Percentiles rank a stretch among this genome's conserved stretches.
These are phyloP conservation scores for Trichoderma aggressivum DNA, from an alignment of 2,329 filamentous ascomycete genomes.

Conservation along the genomic window DNA sequence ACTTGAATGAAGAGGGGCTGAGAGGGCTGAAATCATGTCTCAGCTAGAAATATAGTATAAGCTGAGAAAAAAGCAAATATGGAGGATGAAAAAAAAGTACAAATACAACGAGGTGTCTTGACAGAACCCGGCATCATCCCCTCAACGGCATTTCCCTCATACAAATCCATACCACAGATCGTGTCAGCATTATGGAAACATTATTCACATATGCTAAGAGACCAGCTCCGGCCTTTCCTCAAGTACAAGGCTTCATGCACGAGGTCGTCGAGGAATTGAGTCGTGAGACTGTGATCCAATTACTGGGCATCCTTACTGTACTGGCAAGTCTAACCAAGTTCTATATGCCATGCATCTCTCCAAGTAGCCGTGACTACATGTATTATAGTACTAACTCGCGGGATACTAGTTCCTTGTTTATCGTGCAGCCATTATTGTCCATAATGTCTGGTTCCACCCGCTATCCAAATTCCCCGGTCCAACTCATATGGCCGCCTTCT, in stretches of 20 bases:
- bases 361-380: neutral
- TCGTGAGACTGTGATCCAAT: neutral
- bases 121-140: neutral
- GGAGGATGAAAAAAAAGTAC: neutral
- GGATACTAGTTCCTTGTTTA: neutral
- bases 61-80: neutral
- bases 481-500: constrained; percentile 22
- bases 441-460: constrained; percentile 31
- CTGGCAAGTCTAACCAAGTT: neutral
- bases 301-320: neutral
- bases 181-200: neutral
- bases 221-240: neutral
- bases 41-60: neutral
- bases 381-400: neutral
- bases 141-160: neutral
- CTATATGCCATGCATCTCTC: too few species aligned
- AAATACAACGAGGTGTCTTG: neutral
- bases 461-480: constrained; percentile 32
- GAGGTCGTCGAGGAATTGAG: neutral
- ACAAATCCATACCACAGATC: neutral
- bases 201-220: neutral
- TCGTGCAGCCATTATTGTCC: constrained; percentile 18
- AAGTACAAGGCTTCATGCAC: neutral
- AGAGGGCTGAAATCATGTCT: neutral
- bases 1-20: neutral